phyloP scores from a whole-genome alignment of 805 yeast genomes.

The Lipomyces kockii region DNA sequence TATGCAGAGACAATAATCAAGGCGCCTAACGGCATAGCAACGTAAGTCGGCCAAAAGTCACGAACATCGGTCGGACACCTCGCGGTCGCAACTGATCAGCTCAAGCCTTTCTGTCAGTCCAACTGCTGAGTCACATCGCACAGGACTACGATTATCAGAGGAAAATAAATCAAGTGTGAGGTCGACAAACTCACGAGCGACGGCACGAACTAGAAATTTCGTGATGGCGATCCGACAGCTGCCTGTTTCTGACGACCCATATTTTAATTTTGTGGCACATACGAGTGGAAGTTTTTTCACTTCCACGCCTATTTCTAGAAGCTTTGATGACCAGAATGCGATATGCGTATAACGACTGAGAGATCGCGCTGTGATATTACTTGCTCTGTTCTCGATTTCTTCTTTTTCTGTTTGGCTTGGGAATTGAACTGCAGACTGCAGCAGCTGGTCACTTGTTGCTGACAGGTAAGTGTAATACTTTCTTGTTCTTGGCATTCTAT shows the following conservation, averaged over 20 bases:
- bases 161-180: background rate
- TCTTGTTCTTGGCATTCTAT: background rate
- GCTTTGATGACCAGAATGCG: background rate
- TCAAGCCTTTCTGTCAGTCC: background rate
- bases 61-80: background rate
- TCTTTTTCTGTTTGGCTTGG: background rate
- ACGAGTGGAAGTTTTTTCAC: slow-evolving; percentile 3
- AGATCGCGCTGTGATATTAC: background rate
- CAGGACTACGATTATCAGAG: background rate
- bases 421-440: background rate
- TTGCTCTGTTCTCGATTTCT: background rate
- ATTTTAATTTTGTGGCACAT: background rate
- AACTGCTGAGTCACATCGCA: background rate
- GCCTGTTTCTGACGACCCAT: background rate
- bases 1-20: background rate
- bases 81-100: background rate
- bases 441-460: background rate
- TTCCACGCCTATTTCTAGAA: background rate
- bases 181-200: background rate
- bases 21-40: background rate
- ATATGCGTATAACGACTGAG: background rate
- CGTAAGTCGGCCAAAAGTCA: background rate
- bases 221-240: background rate
- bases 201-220: background rate
- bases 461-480: no score